Percentiles rank a stretch among this genome's conserved stretches.
Evolutionary conservation across 768 basidiomycete species (phyloP).

Genomic region (Pleurotus cornucopiae): DNA sequence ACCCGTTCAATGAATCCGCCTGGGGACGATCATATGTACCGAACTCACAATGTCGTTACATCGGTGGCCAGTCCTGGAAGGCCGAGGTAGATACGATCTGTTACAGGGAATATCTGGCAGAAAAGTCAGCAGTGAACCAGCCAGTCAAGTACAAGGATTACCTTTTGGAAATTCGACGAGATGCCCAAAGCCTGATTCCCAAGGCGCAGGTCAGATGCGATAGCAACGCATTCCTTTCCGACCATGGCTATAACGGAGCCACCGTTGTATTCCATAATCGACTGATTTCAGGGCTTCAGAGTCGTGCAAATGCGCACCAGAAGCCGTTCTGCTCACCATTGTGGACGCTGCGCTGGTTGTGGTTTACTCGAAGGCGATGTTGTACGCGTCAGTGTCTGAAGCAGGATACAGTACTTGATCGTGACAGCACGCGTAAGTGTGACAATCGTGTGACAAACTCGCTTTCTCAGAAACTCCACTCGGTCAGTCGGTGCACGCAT

Average conservation of each 20-base stretch:
- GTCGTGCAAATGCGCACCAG: no score
- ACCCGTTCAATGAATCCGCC: conserved; percentile 9
- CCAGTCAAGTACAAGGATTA: conserved; percentile 24
- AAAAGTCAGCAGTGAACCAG: conserved; percentile 14
- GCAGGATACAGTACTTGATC: conserved; percentile 3
- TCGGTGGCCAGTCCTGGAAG: conserved; percentile 92
- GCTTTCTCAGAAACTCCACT: neutral
- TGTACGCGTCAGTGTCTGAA: conserved; percentile 9
- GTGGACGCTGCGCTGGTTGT: conserved; percentile 17
- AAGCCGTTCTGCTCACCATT: conserved; percentile 31
- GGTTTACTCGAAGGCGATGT: conserved; percentile 8
- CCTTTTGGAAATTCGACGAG: conserved; percentile 93
- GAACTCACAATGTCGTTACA: conserved; percentile 79
- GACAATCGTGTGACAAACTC: conserved; percentile 5
- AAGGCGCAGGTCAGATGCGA: conserved; percentile 90
- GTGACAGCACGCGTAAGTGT: neutral
- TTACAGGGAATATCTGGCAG: conserved; percentile 84
- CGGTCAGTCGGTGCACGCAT: neutral
- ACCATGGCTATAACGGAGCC: conserved; percentile 99
- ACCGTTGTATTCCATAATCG: conserved; percentile 91
- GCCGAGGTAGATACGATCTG: conserved; percentile 88
- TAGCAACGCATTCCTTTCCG: conserved; percentile 98
- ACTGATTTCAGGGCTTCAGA: conserved; percentile 37
- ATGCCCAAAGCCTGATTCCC: conserved; percentile 86
- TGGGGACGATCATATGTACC: conserved; percentile 2